phyloP scores from a whole-genome alignment of 2,329 filamentous ascomycete genomes.

The Rhexocercosporidium sp. region DNA sequence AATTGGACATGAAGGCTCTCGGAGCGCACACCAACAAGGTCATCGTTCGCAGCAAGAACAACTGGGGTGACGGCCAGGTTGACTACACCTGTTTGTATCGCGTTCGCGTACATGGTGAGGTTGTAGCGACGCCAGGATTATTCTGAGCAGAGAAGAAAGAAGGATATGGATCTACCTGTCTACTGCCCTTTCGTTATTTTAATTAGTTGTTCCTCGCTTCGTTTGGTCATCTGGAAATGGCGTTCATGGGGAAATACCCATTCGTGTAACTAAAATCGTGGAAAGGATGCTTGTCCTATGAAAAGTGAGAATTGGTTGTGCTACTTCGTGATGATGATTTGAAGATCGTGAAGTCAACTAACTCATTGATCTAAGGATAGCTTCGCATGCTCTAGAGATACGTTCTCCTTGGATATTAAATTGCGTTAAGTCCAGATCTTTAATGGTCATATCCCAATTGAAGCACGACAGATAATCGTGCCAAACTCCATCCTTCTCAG shows the following conservation, averaged over 20 bases:
- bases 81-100: constrained; percentile 71
- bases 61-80: constrained; percentile 56
- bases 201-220: not conserved
- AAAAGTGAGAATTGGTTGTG: not conserved
- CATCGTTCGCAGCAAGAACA: constrained; percentile 60
- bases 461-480: too few species aligned
- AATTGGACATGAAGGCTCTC: constrained; percentile 54
- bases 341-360: not conserved
- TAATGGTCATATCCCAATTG: too few species aligned
- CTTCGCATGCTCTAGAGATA: too few species aligned
- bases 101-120: constrained; percentile 59
- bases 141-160: not conserved
- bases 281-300: constrained; percentile 5
- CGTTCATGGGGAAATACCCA: constrained; percentile 17
- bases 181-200: not conserved
- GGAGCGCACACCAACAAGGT: constrained; percentile 55
- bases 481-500: too few species aligned
- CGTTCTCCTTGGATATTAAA: too few species aligned
- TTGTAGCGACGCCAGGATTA: constrained; percentile 6
- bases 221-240: constrained; percentile 11
- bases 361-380: too few species aligned
- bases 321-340: not conserved
- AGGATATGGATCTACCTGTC: not conserved
- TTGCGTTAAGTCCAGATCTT: too few species aligned
- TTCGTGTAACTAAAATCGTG: constrained; percentile 11